Evolutionary conservation across 768 basidiomycete species (phyloP).

Genomic region (Phanerodontia chrysosporium): DNA sequence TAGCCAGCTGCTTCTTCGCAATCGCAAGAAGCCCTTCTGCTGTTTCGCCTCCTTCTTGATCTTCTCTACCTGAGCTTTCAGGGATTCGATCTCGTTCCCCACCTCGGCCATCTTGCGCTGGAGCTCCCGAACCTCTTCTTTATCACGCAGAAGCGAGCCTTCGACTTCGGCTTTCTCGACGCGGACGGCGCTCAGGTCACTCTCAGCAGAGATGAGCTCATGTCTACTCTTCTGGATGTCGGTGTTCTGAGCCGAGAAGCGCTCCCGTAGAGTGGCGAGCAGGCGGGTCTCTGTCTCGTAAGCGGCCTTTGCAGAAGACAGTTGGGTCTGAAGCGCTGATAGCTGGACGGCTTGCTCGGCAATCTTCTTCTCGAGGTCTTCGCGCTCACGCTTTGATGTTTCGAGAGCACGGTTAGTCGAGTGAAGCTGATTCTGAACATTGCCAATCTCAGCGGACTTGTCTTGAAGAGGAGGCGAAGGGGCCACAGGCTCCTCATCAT

Average conservation of each 20-base stretch:
- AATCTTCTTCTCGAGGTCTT: slow-evolving; percentile 57
- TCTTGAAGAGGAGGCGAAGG: slow-evolving; percentile 57
- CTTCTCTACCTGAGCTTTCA: slow-evolving; percentile 81
- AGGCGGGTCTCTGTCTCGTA: slow-evolving; percentile 82
- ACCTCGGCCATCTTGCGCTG: slow-evolving; percentile 82
- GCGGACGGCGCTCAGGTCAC: slow-evolving; percentile 82
- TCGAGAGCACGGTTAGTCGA: slow-evolving; percentile 75
- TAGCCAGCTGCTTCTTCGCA: slow-evolving; percentile 86
- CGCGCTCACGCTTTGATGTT: slow-evolving; percentile 61
- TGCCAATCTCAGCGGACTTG: slow-evolving; percentile 82
- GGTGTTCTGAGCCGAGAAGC: slow-evolving; percentile 58
- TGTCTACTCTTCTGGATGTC: slow-evolving; percentile 70
- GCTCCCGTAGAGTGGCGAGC: slow-evolving; percentile 63
- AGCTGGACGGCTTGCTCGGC: slow-evolving; percentile 71
- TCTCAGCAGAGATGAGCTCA: slow-evolving; percentile 86
- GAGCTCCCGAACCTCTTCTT: slow-evolving; percentile 87
- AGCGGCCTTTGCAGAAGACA: slow-evolving; percentile 77
- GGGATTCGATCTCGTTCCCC: slow-evolving; percentile 61
- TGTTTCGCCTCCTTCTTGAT: slow-evolving; percentile 91
- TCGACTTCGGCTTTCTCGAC: slow-evolving; percentile 92
- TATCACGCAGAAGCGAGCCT: slow-evolving; percentile 81
- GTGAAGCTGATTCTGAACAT: slow-evolving; percentile 77
- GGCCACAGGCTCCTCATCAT: slow-evolving; percentile 49
- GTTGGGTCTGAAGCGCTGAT: slow-evolving; percentile 75
- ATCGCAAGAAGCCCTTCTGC: slow-evolving; percentile 92